phyloP scores from a whole-genome alignment of 768 basidiomycete species.

The Aureoboletus auriporus region DNA sequence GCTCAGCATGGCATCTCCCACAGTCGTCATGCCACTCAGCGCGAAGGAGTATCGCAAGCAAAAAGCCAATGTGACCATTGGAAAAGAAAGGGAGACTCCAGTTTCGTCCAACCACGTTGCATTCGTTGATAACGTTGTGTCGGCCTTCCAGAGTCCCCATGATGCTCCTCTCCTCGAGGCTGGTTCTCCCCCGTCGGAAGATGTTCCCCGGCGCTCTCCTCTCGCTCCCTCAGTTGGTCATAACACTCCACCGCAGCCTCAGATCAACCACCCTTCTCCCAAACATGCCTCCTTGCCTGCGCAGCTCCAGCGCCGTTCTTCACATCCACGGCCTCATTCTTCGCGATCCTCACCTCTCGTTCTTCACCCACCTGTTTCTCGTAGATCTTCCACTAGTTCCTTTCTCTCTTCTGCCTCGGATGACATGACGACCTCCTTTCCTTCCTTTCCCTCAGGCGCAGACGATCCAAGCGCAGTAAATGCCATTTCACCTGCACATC shows the following conservation, averaged over 20 bases:
- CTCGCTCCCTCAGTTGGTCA: neutral
- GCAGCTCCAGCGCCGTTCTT: constrained; percentile 2
- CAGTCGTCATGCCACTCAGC: constrained; percentile 30
- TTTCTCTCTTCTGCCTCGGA: constrained; percentile 24
- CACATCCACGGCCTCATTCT: constrained; percentile 10
- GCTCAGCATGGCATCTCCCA: constrained; percentile 24
- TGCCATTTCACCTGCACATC: constrained; percentile 6
- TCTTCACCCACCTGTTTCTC: constrained; percentile 15
- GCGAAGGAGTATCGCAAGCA: constrained; percentile 25
- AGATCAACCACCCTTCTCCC: neutral
- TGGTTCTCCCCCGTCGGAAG: constrained; percentile 11
- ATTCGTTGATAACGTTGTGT: constrained; percentile 8
- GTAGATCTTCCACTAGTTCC: constrained; percentile 25
- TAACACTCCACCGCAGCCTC: constrained; percentile 5
- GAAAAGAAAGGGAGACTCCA: constrained; percentile 5
- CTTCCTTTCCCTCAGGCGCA: neutral
- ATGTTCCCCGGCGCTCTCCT: neutral
- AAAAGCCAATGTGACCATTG: constrained; percentile 9
- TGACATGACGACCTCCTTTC: constrained; percentile 3
- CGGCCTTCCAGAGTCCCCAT: neutral
- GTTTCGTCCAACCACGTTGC: constrained; percentile 6
- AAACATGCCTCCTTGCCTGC: constrained; percentile 6
- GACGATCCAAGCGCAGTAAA: neutral
- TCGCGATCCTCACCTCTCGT: constrained; percentile 13
- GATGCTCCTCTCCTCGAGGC: constrained; percentile 12